phyloP scores from a whole-genome alignment of 345 rosid genomes.

The Rubroshorea leprosula region DNA sequence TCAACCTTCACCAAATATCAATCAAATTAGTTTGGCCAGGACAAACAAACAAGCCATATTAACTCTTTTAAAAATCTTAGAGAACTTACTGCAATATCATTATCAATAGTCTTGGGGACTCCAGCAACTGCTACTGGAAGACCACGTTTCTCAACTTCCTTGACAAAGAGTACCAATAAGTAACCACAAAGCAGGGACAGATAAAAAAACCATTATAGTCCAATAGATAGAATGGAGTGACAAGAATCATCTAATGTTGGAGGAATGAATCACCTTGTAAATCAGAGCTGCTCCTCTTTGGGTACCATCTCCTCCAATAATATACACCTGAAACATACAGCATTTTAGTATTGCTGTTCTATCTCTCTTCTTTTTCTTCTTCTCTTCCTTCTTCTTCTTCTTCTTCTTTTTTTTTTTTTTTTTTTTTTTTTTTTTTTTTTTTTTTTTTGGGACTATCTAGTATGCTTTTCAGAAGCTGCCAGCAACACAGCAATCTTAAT shows the following conservation, averaged over 20 bases:
- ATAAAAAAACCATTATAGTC: constrained; percentile 5
- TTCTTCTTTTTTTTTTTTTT: too few relatives aligned
- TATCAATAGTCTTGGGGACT: constrained; percentile 87
- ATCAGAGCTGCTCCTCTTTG: constrained; percentile 79
- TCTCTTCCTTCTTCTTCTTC: too few relatives aligned
- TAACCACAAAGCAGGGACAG: constrained; percentile 1
- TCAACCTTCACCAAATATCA: too few relatives aligned
- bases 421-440: too few relatives aligned
- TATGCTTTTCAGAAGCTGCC: background rate
- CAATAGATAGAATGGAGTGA: background rate
- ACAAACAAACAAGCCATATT: background rate
- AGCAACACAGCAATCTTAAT: too few relatives aligned
- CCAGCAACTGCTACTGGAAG: constrained; percentile 85
- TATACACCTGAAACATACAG: constrained; percentile 57
- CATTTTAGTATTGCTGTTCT: background rate
- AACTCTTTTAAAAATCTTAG: constrained; percentile 8
- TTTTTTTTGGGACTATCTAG: too few relatives aligned
- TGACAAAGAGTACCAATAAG: constrained; percentile 23
- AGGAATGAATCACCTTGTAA: constrained; percentile 48
- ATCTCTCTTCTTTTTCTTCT: background rate
- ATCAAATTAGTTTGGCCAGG: too few relatives aligned
- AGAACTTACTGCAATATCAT: constrained; percentile 75
- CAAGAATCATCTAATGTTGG: background rate
- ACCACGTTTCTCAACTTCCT: constrained; percentile 90
- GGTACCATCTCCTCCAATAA: constrained; percentile 95